Percentiles rank a stretch among this genome's conserved stretches.
Conservation (phyloP, 2,329 filamentous ascomycete species). For the Plectosphaerella sp. region DNA sequence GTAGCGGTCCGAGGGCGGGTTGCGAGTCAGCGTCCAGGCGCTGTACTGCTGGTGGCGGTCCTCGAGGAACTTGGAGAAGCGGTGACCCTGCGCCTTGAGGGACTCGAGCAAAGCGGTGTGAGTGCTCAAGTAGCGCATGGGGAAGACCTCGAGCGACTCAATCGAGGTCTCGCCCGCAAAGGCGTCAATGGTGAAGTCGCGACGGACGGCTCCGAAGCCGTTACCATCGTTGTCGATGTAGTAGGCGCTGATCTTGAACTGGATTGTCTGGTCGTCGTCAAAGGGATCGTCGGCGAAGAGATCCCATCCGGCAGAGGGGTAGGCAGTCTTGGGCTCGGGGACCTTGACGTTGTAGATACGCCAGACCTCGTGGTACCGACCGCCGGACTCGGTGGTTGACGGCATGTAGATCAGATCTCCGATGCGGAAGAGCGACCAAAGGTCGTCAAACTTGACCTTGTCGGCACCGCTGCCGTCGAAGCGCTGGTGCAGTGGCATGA, state of each 20-base stretch:
- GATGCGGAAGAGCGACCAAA: constrained; percentile 35
- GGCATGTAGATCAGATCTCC: constrained; percentile 38
- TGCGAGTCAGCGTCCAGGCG: constrained; percentile 22
- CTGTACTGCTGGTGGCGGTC: constrained; percentile 32
- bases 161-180: constrained; percentile 33
- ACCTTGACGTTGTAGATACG: constrained; percentile 27
- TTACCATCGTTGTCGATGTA: constrained; percentile 38
- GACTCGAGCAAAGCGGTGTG: constrained; percentile 26
- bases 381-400: constrained; percentile 23
- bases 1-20: constrained; percentile 19
- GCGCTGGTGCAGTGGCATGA: constrained; percentile 15
- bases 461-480: constrained; percentile 13
- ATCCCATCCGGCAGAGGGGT: constrained; percentile 26
- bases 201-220: constrained; percentile 30
- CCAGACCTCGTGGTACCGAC: constrained; percentile 34
- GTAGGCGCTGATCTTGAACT: constrained; percentile 31
- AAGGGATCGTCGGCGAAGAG: constrained; percentile 28
- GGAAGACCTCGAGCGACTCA: constrained; percentile 27
- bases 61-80: constrained; percentile 25
- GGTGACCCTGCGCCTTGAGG: constrained; percentile 24
- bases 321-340: constrained; percentile 23
- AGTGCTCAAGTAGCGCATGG: neutral
- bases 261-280: constrained; percentile 19
- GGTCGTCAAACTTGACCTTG: constrained; percentile 32
- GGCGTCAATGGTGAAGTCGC: constrained; percentile 28